Conservation (phyloP, 352 stramenopile species). For the Phytophthora sojae region DNA sequence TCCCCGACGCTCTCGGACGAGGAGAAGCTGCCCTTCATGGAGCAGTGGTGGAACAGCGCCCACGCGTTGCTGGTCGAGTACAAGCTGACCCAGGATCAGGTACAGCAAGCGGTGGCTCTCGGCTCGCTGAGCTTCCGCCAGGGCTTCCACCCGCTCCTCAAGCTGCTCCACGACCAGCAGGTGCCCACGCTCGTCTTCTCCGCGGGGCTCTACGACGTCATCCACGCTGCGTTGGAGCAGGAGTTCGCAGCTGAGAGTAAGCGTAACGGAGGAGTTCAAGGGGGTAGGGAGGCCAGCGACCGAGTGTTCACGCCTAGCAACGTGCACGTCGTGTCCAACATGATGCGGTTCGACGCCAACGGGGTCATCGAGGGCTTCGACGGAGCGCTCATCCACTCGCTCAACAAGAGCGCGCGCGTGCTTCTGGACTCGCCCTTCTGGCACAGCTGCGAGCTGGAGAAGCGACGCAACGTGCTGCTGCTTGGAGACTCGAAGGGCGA, state of each 20-base stretch:
- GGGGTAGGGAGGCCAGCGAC: neutral
- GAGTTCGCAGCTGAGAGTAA: conserved; percentile 43
- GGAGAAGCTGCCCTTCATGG: conserved; percentile 77
- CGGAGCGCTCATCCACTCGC: conserved; percentile 71
- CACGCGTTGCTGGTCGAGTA: conserved; percentile 60
- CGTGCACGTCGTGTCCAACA: conserved; percentile 80
- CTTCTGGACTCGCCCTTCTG: conserved; percentile 70
- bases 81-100: conserved; percentile 52
- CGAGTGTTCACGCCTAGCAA: conserved; percentile 44
- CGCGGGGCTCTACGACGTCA: conserved; percentile 64
- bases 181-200: conserved; percentile 77
- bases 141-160: conserved; percentile 59
- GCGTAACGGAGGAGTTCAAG: conserved; percentile 6
- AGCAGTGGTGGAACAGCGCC: conserved; percentile 64
- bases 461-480: conserved; percentile 71
- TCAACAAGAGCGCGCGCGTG: conserved; percentile 84
- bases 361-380: conserved; percentile 63
- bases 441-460: conserved; percentile 51
- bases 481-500: conserved; percentile 75
- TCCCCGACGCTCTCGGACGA: conserved; percentile 56
- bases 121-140: conserved; percentile 49
- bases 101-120: conserved; percentile 45
- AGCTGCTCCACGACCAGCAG: conserved; percentile 39
- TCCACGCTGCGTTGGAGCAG: conserved; percentile 54
- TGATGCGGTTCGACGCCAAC: conserved; percentile 70